Percentiles rank a stretch among this genome's conserved stretches.
phyloP scores from a whole-genome alignment of 2,329 filamentous ascomycete genomes.

The Talaromyces marneffei region DNA sequence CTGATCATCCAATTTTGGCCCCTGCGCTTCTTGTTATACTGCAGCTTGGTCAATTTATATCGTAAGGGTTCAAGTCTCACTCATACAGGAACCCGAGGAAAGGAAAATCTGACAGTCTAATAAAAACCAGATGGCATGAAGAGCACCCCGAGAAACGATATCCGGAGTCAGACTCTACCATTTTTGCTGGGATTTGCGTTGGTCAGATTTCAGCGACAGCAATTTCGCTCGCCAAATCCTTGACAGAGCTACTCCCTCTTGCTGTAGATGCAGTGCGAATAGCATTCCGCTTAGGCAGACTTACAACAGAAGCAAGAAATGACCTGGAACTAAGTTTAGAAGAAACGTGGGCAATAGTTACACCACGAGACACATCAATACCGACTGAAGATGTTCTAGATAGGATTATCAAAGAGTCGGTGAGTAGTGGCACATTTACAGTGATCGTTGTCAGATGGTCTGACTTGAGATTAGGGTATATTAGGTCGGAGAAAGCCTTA shows the following conservation, averaged over 20 bases:
- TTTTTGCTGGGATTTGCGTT: not conserved
- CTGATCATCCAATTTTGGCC: not conserved
- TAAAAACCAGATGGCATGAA: not conserved
- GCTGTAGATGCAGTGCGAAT: not conserved
- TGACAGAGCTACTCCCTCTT: not conserved
- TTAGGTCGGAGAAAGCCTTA: constrained; percentile 36
- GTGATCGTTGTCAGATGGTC: not conserved
- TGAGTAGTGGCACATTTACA: not conserved
- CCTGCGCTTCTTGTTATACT: not conserved
- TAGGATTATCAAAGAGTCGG: not conserved
- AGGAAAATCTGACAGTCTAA: not conserved
- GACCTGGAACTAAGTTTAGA: not conserved
- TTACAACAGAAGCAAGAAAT: not conserved
- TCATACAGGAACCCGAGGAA: not conserved
- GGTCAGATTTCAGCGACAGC: not conserved
- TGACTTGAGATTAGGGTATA: not conserved
- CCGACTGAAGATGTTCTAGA: not conserved
- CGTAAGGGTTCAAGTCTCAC: not conserved
- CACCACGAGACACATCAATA: not conserved
- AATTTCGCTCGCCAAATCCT: not conserved
- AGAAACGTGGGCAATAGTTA: not conserved
- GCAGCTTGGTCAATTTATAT: not conserved
- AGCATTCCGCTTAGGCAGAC: not conserved
- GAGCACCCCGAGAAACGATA: not conserved
- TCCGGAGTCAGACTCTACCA: not conserved